Percentiles rank a stretch among this genome's conserved stretches.
These are phyloP conservation scores for Volvariella surrecta DNA, from an alignment of 1,284 basidiomycete species.

Conservation along the genomic window DNA sequence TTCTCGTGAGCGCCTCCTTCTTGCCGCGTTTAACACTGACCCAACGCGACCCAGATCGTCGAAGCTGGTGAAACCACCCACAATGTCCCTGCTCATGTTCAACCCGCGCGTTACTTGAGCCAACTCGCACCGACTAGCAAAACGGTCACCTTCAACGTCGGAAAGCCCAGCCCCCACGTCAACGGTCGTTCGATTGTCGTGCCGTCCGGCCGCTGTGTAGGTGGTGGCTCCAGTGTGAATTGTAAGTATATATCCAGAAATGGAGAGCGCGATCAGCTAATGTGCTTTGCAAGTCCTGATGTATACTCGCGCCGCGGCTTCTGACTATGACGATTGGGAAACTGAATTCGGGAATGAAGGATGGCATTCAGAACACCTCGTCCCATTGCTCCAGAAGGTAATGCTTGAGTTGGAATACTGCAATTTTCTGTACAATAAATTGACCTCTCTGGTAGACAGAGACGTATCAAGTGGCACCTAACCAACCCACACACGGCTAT, in stretches of 20 bases:
- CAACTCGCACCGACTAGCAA: conserved; percentile 16
- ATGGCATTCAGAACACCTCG: conserved; percentile 42
- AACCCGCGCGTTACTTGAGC: conserved; percentile 22
- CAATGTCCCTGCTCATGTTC: conserved; percentile 19
- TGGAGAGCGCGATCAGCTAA: neutral
- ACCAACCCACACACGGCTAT: conserved; percentile 17
- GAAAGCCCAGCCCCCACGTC: conserved; percentile 6
- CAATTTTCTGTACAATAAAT: neutral
- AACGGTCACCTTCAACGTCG: conserved; percentile 4
- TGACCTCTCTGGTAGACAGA: conserved; percentile 15
- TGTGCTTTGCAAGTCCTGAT: conserved; percentile 31
- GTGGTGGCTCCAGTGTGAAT: conserved; percentile 9
- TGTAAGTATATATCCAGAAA: neutral
- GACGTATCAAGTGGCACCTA: conserved; percentile 16
- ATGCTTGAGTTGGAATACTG: too few species aligned
- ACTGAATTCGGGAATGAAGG: conserved; percentile 37
- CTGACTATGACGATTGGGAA: conserved; percentile 54
- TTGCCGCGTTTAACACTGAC: neutral
- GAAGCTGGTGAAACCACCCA: conserved; percentile 29
- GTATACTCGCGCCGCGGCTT: conserved; percentile 45
- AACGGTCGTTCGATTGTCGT: conserved; percentile 5
- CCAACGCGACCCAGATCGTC: conserved; percentile 17
- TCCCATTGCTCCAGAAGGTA: conserved; percentile 27
- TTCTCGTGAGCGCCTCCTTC: conserved; percentile 18
- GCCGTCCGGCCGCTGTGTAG: conserved; percentile 7